Evolutionary conservation across 805 yeast species (phyloP).

Genomic region (Wickerhamiella bombiphila): DNA sequence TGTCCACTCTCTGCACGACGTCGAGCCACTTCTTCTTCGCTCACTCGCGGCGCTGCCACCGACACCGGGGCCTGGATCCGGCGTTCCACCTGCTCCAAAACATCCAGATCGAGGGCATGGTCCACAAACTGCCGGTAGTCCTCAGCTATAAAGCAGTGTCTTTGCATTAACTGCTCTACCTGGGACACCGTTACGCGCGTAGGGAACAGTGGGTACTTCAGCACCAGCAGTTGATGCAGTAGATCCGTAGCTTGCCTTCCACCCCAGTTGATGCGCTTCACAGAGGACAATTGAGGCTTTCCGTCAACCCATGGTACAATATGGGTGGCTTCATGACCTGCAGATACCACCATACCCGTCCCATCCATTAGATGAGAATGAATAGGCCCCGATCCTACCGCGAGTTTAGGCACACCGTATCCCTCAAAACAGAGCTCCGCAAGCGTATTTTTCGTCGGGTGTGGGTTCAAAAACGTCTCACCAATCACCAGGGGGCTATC

Average conservation of each 20-base stretch:
- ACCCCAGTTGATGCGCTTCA: conserved; percentile 85
- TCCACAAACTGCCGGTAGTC: conserved; percentile 54
- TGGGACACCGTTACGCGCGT: conserved; percentile 50
- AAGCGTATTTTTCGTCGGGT: conserved; percentile 55
- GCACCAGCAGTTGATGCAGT: conserved; percentile 43
- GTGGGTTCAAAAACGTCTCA: conserved; percentile 61
- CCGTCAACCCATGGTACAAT: conserved; percentile 72
- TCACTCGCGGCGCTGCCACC: conserved; percentile 31
- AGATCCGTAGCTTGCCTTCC: conserved; percentile 60
- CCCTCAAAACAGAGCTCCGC: conserved; percentile 77
- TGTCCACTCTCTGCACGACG: conserved; percentile 74
- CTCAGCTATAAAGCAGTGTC: conserved; percentile 62
- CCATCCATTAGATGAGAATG: background rate
- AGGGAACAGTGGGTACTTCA: conserved; percentile 91
- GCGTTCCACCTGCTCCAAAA: conserved; percentile 53
- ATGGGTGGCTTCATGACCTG: conserved; percentile 67
- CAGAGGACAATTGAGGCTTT: conserved; percentile 44
- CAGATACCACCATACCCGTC: background rate
- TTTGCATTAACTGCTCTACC: conserved; percentile 50
- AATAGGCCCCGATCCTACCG: conserved; percentile 25
- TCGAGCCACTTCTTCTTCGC: conserved; percentile 73
- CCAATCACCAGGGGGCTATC: conserved; percentile 70
- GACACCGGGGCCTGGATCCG: conserved; percentile 67
- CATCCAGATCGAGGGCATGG: conserved; percentile 42
- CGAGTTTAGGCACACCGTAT: conserved; percentile 56